A percentile compares a stretch with the other conserved stretches of the same genome.
Evolutionary conservation across 306 rosid species (phyloP).

Genomic region (Crataegus laevigata): DNA sequence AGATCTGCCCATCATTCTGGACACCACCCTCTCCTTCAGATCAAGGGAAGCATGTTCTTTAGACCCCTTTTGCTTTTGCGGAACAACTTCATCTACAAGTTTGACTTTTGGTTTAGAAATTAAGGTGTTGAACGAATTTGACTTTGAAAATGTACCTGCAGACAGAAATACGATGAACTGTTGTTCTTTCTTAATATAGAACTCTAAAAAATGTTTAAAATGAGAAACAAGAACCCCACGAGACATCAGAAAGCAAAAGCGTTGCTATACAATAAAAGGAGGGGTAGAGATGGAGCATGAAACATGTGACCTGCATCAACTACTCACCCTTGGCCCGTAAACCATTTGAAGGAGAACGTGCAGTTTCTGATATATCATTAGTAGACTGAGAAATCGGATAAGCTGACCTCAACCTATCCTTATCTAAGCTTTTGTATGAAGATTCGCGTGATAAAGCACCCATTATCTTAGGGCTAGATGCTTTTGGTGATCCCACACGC

Average conservation of each 20-base stretch:
- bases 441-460: conserved; percentile 53
- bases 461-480: conserved; percentile 49
- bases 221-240: background rate
- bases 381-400: conserved; percentile 28
- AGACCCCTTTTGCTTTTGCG: conserved; percentile 50
- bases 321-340: conserved; percentile 43
- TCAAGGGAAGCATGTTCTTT: conserved; percentile 50
- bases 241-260: background rate
- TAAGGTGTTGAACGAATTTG: conserved; percentile 54
- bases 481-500: conserved; percentile 53
- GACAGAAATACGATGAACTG: conserved; percentile 5
- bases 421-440: conserved; percentile 56
- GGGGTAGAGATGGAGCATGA: background rate
- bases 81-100: conserved; percentile 56
- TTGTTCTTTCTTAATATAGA: background rate
- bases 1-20: conserved; percentile 52
- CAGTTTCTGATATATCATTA: conserved; percentile 30
- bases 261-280: background rate
- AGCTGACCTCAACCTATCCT: conserved; percentile 44
- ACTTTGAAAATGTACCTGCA: conserved; percentile 63
- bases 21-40: conserved; percentile 36
- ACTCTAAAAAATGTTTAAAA: background rate
- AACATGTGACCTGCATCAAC: conserved; percentile 1
- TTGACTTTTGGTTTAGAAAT: conserved; percentile 62
- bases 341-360: conserved; percentile 36